phyloP scores from a whole-genome alignment of 331 rosid genomes.

The Phaseolus coccineus region DNA sequence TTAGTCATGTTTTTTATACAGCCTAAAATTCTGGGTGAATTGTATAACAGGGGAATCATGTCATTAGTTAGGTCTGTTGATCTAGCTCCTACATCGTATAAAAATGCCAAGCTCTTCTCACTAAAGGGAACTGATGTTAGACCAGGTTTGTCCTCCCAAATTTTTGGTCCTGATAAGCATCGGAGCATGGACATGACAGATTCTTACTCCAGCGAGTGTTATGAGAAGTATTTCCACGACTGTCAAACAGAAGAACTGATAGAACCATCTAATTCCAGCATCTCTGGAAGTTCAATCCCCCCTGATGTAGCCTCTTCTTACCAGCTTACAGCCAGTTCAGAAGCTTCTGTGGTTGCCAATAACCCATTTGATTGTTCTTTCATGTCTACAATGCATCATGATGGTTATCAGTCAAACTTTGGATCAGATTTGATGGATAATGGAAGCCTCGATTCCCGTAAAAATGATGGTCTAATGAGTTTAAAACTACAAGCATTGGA shows the following conservation, averaged over 20 bases:
- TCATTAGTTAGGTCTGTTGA: constrained; percentile 69
- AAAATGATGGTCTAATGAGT: constrained; percentile 67
- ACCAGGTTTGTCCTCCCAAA: constrained; percentile 63
- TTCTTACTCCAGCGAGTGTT: constrained; percentile 69
- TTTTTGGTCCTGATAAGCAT: constrained; percentile 56
- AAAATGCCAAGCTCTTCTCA: constrained; percentile 74
- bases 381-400: constrained; percentile 45
- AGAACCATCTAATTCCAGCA: constrained; percentile 62
- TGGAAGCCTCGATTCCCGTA: constrained; percentile 57
- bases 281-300: constrained; percentile 62
- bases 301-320: constrained; percentile 51
- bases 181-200: constrained; percentile 59
- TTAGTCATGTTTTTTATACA: constrained; percentile 32
- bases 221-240: constrained; percentile 78
- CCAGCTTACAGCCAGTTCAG: constrained; percentile 50
- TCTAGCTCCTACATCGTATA: constrained; percentile 58
- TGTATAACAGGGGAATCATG: constrained; percentile 52
- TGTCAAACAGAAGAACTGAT: constrained; percentile 69
- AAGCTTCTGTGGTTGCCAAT: constrained; percentile 50
- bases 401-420: constrained; percentile 49
- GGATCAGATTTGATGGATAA: constrained; percentile 66
- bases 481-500: constrained; percentile 85
- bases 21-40: constrained; percentile 41
- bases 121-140: constrained; percentile 64
- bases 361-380: constrained; percentile 50